Conservation (phyloP, 2,329 filamentous ascomycete species). For the Colletotrichum gigasporum region DNA sequence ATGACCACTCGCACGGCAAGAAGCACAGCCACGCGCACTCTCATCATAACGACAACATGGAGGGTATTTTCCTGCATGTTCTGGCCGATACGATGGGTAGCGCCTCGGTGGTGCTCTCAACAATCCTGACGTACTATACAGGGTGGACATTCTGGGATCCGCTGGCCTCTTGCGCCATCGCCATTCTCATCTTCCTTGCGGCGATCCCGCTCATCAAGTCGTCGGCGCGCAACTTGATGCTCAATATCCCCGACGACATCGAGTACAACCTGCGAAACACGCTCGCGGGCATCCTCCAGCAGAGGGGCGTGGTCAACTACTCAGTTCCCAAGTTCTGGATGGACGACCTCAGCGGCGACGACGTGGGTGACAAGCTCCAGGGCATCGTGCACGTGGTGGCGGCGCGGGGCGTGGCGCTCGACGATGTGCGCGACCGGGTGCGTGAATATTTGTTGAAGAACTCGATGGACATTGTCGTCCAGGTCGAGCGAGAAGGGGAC, state of each 20-base stretch:
- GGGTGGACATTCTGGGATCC: constrained; percentile 97
- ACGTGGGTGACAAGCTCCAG: constrained; percentile 65
- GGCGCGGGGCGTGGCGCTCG: constrained; percentile 74
- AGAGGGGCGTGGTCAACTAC: constrained; percentile 88
- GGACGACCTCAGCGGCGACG: constrained; percentile 65
- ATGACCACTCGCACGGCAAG: constrained; percentile 52
- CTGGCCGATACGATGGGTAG: constrained; percentile 95
- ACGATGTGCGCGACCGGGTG: constrained; percentile 86
- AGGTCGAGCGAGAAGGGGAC: constrained; percentile 88
- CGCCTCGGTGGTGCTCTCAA: constrained; percentile 92
- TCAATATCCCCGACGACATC: constrained; percentile 84
- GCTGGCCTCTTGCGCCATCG: constrained; percentile 91
- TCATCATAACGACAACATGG: constrained; percentile 92
- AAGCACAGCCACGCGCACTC: constrained; percentile 50
- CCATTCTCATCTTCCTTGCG: constrained; percentile 90
- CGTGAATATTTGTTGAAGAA: constrained; percentile 74
- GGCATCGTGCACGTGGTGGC: constrained; percentile 90
- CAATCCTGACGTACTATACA: constrained; percentile 84
- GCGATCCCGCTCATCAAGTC: constrained; percentile 88
- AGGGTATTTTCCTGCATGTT: constrained; percentile 95
- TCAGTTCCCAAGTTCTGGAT: constrained; percentile 92
- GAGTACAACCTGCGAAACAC: constrained; percentile 91
- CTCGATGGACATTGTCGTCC: constrained; percentile 83
- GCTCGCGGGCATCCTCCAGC: constrained; percentile 81
- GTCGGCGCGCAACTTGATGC: constrained; percentile 82